Conservation (phyloP, 768 basidiomycete genomes). For the Favolaschia claudopus region DNA sequence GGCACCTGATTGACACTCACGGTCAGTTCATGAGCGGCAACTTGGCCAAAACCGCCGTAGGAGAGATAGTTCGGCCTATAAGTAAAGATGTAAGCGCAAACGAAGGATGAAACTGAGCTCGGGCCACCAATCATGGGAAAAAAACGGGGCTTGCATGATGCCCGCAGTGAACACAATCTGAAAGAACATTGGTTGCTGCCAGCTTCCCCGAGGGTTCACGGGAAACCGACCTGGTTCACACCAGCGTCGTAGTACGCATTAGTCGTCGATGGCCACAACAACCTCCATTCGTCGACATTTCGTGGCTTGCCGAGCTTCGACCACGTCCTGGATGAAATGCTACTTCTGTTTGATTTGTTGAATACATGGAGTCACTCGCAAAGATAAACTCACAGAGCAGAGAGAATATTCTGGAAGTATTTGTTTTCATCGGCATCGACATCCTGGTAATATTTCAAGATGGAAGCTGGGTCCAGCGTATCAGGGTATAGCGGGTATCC, state of each 20-base stretch:
- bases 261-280: conserved; percentile 85
- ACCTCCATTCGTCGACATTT: conserved; percentile 83
- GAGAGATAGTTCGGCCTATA: conserved; percentile 88
- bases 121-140: conserved; percentile 82
- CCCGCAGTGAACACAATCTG: conserved; percentile 97
- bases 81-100: no score
- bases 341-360: conserved; percentile 47
- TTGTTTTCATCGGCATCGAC: conserved; percentile 69
- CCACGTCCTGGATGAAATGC: conserved; percentile 78
- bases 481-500: conserved; percentile 92
- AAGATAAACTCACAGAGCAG: conserved; percentile 52
- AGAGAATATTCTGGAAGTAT: conserved; percentile 88
- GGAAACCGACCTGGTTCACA: conserved; percentile 73
- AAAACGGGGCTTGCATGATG: conserved; percentile 94
- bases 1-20: conserved; percentile 47
- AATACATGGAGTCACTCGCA: background rate
- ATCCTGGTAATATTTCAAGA: conserved; percentile 76
- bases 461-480: conserved; percentile 71
- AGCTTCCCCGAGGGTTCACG: background rate
- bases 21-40: conserved; percentile 92
- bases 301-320: conserved; percentile 70
- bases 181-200: background rate
- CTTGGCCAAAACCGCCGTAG: conserved; percentile 92
- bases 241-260: conserved; percentile 91
- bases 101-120: no score